These are phyloP conservation scores for Backusella macrospora DNA, from an alignment of 192 early-diverging fungal genomes.

Conservation along the genomic window DNA sequence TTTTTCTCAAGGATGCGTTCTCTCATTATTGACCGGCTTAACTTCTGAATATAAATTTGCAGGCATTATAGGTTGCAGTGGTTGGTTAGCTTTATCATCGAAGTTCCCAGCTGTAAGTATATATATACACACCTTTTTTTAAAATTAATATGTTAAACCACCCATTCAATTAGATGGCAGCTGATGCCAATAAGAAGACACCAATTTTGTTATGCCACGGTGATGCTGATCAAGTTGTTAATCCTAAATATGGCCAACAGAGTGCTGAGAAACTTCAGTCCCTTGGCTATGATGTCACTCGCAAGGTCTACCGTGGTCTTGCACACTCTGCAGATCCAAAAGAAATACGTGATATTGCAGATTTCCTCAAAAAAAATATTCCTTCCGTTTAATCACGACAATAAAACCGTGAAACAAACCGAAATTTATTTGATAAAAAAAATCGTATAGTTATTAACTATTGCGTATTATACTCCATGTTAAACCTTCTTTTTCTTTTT, in stretches of 20 bases:
- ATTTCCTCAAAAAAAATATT: constrained; percentile 59
- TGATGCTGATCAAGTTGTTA: constrained; percentile 70
- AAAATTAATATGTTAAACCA: background rate
- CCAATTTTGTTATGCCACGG: constrained; percentile 91
- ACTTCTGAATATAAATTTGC: constrained; percentile 71
- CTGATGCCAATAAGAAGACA: constrained; percentile 65
- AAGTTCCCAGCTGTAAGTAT: constrained; percentile 51
- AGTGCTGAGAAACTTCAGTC: constrained; percentile 63
- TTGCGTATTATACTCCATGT: background rate
- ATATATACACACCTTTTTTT: background rate
- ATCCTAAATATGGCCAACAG: constrained; percentile 72
- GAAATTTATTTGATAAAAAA: background rate
- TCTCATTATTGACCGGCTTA: constrained; percentile 72
- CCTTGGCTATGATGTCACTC: constrained; percentile 64
- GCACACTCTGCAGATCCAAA: constrained; percentile 69
- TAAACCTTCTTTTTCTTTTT: background rate
- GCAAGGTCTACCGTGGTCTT: constrained; percentile 80
- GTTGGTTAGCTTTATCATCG: constrained; percentile 71
- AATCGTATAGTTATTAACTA: background rate
- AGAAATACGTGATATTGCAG: constrained; percentile 71
- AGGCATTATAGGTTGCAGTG: constrained; percentile 76
- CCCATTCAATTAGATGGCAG: constrained; percentile 40
- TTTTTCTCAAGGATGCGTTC: constrained; percentile 87
- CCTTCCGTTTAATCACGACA: constrained; percentile 6
- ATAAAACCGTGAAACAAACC: background rate